Percentiles rank a stretch among this genome's conserved stretches.
Evolutionary conservation across 257 asterid species (phyloP).

Genomic region (Nicotiana otophora): DNA sequence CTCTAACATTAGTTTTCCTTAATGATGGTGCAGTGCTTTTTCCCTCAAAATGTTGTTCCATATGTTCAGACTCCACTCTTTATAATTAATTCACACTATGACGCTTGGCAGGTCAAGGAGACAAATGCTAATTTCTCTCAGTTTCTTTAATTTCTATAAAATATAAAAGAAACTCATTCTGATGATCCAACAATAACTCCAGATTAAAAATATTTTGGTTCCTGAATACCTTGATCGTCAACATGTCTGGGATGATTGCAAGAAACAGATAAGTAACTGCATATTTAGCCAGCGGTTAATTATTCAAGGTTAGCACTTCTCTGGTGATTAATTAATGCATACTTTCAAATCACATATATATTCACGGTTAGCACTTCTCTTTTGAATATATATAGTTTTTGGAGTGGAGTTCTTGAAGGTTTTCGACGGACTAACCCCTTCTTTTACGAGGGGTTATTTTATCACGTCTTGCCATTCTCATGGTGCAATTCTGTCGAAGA

Average conservation of each 20-base stretch:
- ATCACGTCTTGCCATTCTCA: too few relatives aligned
- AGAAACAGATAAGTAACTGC: not conserved
- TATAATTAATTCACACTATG: not conserved
- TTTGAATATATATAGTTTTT: not conserved
- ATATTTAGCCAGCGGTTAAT: not conserved
- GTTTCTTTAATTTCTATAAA: not conserved
- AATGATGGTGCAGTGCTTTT: not conserved
- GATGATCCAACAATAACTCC: not conserved
- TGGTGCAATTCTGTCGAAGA: too few relatives aligned
- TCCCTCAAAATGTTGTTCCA: not conserved
- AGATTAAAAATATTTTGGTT: not conserved
- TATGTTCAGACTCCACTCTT: not conserved
- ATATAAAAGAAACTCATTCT: not conserved
- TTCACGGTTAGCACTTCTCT: too few relatives aligned
- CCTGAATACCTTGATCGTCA: not conserved
- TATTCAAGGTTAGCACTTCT: not conserved
- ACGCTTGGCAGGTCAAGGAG: not conserved
- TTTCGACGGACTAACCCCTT: not conserved
- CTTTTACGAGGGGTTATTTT: too few relatives aligned
- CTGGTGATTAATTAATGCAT: not conserved
- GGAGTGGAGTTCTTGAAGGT: not conserved
- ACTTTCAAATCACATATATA: not conserved
- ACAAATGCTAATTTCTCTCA: not conserved
- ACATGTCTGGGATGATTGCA: not conserved
- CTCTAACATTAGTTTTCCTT: not conserved